A percentile compares a stretch with the other conserved stretches of the same genome.
Evolutionary conservation across 1,284 basidiomycete genomes (phyloP).

Genomic region (Cutaneotrichosporon spelunceum): DNA sequence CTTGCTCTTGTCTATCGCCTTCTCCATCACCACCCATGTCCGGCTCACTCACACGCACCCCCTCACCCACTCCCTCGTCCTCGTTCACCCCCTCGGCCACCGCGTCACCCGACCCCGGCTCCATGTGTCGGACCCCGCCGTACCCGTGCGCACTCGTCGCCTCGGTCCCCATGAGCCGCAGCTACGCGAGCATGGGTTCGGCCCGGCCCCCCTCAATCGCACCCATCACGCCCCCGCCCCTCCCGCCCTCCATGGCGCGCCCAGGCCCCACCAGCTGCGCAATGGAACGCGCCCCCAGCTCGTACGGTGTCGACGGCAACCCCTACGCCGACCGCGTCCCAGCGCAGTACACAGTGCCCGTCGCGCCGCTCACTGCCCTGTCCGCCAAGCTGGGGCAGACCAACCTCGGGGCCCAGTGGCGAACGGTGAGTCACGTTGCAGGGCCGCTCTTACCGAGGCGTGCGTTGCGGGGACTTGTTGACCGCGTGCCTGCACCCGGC

Average conservation of each 20-base stretch:
- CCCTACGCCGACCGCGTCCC: slow-evolving; percentile 12
- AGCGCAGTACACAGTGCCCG: no score
- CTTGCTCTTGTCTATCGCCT: no score
- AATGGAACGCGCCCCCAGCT: slow-evolving; percentile 15
- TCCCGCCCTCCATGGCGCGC: slow-evolving; percentile 3
- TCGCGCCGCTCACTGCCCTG: no score
- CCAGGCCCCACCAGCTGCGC: slow-evolving; percentile 10
- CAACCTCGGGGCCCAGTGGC: no score
- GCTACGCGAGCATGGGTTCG: slow-evolving; percentile 7
- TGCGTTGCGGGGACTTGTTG: neutral
- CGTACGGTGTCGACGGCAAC: slow-evolving; percentile 24
- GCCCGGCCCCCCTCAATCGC: neutral
- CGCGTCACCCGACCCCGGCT: neutral
- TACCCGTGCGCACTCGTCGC: neutral
- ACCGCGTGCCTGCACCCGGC: neutral
- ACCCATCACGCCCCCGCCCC: neutral
- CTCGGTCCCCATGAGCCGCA: slow-evolving; percentile 11
- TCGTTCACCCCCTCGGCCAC: no score
- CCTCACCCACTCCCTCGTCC: no score
- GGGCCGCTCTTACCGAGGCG: neutral
- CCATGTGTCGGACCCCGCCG: neutral
- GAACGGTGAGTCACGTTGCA: no score
- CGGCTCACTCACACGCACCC: no score
- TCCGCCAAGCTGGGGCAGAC: no score
- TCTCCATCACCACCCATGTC: no score